Evolutionary conservation across 805 yeast genomes (phyloP).

Genomic region (Deakozyma indianensis): DNA sequence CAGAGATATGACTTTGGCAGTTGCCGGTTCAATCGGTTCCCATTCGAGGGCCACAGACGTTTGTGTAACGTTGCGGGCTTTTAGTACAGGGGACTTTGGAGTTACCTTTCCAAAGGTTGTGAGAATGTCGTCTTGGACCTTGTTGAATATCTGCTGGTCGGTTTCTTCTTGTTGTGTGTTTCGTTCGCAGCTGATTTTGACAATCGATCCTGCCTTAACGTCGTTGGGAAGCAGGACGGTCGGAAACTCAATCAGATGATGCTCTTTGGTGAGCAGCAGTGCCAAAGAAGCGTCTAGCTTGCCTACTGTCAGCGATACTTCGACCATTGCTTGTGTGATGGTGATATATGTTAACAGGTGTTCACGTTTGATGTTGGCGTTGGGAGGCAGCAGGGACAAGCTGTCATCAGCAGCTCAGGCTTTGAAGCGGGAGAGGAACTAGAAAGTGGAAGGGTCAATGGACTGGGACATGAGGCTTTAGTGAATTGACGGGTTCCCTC

Average conservation of each 20-base stretch:
- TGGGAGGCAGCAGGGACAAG: too few relatives aligned
- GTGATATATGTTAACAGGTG: too few relatives aligned
- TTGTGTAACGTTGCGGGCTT: slow-evolving; percentile 70
- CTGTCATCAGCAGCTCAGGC: too few relatives aligned
- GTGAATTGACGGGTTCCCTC: too few relatives aligned
- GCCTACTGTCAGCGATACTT: slow-evolving; percentile 88
- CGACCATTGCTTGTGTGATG: slow-evolving; percentile 55
- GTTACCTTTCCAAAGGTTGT: slow-evolving; percentile 55
- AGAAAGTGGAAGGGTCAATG: too few relatives aligned
- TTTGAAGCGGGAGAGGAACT: too few relatives aligned
- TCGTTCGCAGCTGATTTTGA: slow-evolving; percentile 70
- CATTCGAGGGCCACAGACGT: slow-evolving; percentile 91
- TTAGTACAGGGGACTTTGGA: slow-evolving; percentile 60
- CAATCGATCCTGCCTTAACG: slow-evolving; percentile 83
- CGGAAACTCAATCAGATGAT: slow-evolving; percentile 93
- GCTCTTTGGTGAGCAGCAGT: slow-evolving; percentile 75
- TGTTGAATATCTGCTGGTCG: slow-evolving; percentile 44
- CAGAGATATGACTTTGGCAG: slow-evolving; percentile 63
- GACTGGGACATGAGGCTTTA: too few relatives aligned
- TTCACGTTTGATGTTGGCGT: too few relatives aligned
- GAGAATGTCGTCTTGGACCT: slow-evolving; percentile 60
- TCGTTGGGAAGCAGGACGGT: slow-evolving; percentile 82
- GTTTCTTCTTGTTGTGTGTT: slow-evolving; percentile 50
- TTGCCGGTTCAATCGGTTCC: slow-evolving; percentile 77
- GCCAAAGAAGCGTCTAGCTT: slow-evolving; percentile 93